Conservation (phyloP, 495 filamentous ascomycete species). For the Penicillium canariense region DNA sequence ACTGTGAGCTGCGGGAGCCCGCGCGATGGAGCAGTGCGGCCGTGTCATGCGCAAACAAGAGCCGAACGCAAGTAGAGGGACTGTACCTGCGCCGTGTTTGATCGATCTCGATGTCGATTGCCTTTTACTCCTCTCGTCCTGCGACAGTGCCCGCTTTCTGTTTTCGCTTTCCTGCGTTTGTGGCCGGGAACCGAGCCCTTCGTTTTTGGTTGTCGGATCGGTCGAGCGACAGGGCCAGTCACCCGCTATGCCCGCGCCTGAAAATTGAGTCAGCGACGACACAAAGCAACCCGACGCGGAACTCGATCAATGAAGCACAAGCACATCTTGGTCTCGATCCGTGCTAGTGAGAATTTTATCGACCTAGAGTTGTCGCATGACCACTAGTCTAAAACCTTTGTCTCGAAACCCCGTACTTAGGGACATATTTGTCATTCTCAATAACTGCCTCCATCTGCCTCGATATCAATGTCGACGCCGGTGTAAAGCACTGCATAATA, state of each 20-base stretch:
- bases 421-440: not conserved
- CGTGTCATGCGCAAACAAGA: conserved; percentile 7
- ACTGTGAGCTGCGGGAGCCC: not conserved
- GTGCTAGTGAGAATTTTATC: not conserved
- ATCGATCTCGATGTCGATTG: conserved; percentile 1
- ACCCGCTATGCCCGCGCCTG: not conserved
- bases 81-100: conserved; percentile 17
- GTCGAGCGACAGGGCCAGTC: not conserved
- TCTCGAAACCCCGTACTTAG: not conserved
- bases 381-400: not conserved
- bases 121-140: not conserved
- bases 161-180: not conserved
- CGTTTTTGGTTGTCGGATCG: not conserved
- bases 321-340: not conserved
- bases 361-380: not conserved
- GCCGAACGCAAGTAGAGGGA: not conserved
- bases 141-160: not conserved
- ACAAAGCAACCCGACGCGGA: not conserved
- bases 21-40: conserved; percentile 3
- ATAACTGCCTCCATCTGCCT: not conserved
- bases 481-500: conserved; percentile 1
- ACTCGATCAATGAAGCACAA: not conserved
- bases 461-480: conserved; percentile 1
- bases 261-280: not conserved
- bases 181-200: not conserved